phyloP scores from a whole-genome alignment of 140 eudicot genomes.

The Oenanthe javanica region DNA sequence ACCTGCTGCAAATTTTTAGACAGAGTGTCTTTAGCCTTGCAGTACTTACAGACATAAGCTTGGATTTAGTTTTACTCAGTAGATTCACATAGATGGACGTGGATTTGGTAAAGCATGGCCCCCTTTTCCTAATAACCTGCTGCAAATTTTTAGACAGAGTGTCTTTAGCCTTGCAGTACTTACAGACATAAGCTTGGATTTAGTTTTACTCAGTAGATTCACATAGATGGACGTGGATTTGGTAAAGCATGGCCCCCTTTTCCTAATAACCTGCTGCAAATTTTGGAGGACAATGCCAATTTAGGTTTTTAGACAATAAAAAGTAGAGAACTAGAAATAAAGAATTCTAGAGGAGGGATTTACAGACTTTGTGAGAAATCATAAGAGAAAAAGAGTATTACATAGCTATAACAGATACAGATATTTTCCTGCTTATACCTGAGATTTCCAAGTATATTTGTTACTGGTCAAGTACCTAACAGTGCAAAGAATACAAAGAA shows the following conservation, averaged over 20 bases:
- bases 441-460: too few relatives aligned
- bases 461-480: too few relatives aligned
- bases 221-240: constrained; percentile 24
- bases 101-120: constrained; percentile 7
- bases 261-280: background rate
- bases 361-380: background rate
- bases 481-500: too few relatives aligned
- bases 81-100: constrained; percentile 31
- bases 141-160: too few relatives aligned
- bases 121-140: constrained; percentile 5
- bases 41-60: constrained; percentile 49
- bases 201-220: constrained; percentile 32
- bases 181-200: constrained; percentile 48
- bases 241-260: constrained; percentile 10
- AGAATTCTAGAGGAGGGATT: background rate
- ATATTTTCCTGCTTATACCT: too few relatives aligned
- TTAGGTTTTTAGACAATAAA: background rate
- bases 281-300: background rate
- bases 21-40: constrained; percentile 29
- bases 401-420: background rate
- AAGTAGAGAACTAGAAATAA: background rate
- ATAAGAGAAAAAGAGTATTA: background rate
- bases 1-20: too few relatives aligned
- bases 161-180: constrained; percentile 39
- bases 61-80: constrained; percentile 32